Evolutionary conservation across 129 eudicot genomes (phyloP).

Genomic region (Escallonia rubra): DNA sequence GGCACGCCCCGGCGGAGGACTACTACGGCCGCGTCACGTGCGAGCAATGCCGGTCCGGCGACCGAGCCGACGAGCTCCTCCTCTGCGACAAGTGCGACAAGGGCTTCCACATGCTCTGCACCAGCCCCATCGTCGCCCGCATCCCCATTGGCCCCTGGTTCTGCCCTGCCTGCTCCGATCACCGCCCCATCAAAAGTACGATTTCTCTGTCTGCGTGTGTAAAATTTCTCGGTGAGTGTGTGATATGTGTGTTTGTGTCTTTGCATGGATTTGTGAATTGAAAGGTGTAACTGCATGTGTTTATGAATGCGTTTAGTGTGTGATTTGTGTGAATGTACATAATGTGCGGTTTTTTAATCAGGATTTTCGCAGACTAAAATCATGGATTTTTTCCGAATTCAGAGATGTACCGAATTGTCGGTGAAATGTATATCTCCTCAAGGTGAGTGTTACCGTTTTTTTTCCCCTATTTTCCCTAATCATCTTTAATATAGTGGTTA

Average conservation of each 20-base stretch:
- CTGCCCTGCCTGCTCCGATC: slow-evolving; percentile 57
- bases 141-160: slow-evolving; percentile 78
- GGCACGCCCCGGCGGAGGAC: slow-evolving; percentile 24
- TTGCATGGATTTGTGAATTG: slow-evolving; percentile 6
- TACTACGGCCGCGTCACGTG: slow-evolving; percentile 43
- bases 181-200: slow-evolving; percentile 43
- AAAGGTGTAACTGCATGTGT: too few relatives aligned
- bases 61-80: slow-evolving; percentile 51
- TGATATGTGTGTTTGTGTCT: neutral
- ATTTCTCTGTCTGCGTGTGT: neutral
- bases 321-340: neutral
- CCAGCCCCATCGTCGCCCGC: slow-evolving; percentile 75
- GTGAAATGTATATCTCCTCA: slow-evolving; percentile 50
- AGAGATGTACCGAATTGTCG: slow-evolving; percentile 43
- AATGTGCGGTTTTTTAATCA: slow-evolving; percentile 14
- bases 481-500: too few relatives aligned
- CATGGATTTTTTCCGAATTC: slow-evolving; percentile 69
- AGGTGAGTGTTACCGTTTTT: slow-evolving; percentile 35
- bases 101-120: slow-evolving; percentile 72
- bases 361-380: slow-evolving; percentile 78
- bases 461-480: too few relatives aligned
- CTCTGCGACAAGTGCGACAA: slow-evolving; percentile 74
- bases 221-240: too few relatives aligned
- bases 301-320: neutral
- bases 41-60: slow-evolving; percentile 82